These are phyloP conservation scores for Paramecium sexaurelia DNA, from an alignment of 73 alveolate species.

Conservation along the genomic window DNA sequence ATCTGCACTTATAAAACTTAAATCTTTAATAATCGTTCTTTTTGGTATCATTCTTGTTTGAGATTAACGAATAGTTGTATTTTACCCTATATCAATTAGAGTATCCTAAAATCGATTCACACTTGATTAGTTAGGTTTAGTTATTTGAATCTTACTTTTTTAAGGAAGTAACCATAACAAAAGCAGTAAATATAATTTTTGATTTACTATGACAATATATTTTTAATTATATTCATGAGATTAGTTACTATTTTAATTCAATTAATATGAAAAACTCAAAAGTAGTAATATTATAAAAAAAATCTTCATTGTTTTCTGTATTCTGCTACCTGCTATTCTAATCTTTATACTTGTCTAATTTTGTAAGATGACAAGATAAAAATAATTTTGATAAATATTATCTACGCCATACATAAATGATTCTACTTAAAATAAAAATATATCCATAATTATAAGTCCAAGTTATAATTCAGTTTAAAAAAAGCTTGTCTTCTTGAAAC, in stretches of 20 bases:
- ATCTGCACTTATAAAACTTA: neutral
- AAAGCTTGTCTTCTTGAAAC: neutral
- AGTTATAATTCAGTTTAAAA: neutral
- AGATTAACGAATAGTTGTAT: neutral
- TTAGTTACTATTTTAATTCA: neutral
- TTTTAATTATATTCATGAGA: neutral
- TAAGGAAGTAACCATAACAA: neutral
- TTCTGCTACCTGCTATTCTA: neutral
- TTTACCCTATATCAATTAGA: neutral
- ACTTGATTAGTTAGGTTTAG: neutral
- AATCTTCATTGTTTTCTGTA: neutral
- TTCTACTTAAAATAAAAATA: neutral
- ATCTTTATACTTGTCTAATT: neutral
- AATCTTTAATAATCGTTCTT: neutral
- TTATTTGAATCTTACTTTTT: neutral
- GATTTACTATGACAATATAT: neutral
- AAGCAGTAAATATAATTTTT: neutral
- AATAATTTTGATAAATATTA: neutral
- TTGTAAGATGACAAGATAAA: neutral
- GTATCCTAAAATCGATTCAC: neutral
- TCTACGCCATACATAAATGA: neutral
- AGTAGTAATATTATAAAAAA: neutral
- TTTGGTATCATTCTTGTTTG: neutral
- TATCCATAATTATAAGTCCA: neutral
- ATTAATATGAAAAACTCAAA: neutral